These are phyloP conservation scores for Anthracocystis panici-leucophaei DNA, from an alignment of 1,284 basidiomycete species.

Conservation along the genomic window DNA sequence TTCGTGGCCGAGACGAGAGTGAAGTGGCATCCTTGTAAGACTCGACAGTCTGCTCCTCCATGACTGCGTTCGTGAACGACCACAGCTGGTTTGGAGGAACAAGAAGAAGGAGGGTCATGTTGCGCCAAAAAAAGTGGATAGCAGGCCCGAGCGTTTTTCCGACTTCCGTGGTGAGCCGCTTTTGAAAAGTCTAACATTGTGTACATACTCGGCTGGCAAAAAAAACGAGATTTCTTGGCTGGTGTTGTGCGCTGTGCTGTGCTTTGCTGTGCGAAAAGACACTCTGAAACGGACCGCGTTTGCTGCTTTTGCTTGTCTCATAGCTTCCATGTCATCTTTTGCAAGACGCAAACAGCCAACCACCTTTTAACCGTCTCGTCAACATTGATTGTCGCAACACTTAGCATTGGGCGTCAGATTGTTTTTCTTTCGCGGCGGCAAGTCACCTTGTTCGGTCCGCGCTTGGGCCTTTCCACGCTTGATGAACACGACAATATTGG, in stretches of 20 bases:
- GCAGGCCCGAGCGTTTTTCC: constrained; percentile 21
- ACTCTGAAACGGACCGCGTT: constrained; percentile 17
- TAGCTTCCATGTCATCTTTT: constrained; percentile 6
- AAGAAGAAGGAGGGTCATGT: background rate
- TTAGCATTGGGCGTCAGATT: no score
- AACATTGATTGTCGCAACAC: background rate
- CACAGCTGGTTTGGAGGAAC: background rate
- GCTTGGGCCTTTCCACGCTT: constrained; percentile 9
- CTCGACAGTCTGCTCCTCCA: background rate
- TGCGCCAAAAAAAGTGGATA: background rate
- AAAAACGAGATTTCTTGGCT: background rate
- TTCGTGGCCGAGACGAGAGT: background rate
- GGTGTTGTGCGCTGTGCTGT: constrained; percentile 9
- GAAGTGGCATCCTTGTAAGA: no score
- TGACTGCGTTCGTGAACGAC: background rate
- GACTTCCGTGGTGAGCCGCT: constrained; percentile 9
- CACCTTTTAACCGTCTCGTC: background rate
- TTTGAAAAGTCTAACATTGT: constrained; percentile 2
- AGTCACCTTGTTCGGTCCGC: constrained; percentile 5
- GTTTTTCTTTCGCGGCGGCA: no score
- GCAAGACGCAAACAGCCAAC: background rate
- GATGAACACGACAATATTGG: background rate
- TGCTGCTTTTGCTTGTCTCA: constrained; percentile 3
- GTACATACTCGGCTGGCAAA: no score
- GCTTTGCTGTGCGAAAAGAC: constrained; percentile 6